phyloP scores from a whole-genome alignment of 169 alveolate species.

The Sarcocystis neurona region DNA sequence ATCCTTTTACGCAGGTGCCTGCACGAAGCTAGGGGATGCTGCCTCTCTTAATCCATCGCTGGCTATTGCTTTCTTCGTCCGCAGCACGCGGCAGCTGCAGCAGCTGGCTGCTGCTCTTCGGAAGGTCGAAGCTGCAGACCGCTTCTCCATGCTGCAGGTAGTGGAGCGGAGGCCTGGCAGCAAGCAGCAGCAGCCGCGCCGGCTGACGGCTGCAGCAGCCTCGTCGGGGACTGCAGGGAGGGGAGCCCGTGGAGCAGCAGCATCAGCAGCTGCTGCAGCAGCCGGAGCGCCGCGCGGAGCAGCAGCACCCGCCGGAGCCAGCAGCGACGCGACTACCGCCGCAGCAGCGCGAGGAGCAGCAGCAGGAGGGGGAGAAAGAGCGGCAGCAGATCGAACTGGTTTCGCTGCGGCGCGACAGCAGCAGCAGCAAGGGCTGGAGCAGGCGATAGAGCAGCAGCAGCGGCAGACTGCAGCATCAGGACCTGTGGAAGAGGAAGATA shows the following conservation, averaged over 20 bases:
- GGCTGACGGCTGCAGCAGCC: not conserved
- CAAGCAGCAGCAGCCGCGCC: not conserved
- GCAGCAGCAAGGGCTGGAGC: not conserved
- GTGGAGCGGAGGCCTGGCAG: not conserved
- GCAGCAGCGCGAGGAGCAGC: slow-evolving; percentile 1
- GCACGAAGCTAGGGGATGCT: not conserved
- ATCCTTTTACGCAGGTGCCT: slow-evolving; percentile 20
- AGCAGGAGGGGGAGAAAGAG: not conserved
- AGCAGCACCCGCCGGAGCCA: not conserved
- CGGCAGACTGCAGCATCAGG: not conserved
- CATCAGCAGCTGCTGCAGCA: not conserved
- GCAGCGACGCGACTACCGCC: not conserved
- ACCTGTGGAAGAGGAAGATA: not conserved
- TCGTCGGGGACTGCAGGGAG: not conserved
- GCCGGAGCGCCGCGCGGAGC: not conserved
- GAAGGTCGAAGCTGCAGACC: not conserved
- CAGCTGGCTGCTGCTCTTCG: slow-evolving; percentile 19
- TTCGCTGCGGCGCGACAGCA: not conserved
- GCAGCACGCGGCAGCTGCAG: slow-evolving; percentile 2
- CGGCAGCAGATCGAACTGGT: not conserved
- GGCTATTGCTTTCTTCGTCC: slow-evolving; percentile 45
- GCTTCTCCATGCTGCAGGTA: slow-evolving; percentile 17
- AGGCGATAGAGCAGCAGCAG: not conserved
- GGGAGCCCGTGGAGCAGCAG: not conserved
- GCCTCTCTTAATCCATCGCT: slow-evolving; percentile 26